phyloP scores from a whole-genome alignment of 2,329 filamentous ascomycete species.

The Alternaria solani region DNA sequence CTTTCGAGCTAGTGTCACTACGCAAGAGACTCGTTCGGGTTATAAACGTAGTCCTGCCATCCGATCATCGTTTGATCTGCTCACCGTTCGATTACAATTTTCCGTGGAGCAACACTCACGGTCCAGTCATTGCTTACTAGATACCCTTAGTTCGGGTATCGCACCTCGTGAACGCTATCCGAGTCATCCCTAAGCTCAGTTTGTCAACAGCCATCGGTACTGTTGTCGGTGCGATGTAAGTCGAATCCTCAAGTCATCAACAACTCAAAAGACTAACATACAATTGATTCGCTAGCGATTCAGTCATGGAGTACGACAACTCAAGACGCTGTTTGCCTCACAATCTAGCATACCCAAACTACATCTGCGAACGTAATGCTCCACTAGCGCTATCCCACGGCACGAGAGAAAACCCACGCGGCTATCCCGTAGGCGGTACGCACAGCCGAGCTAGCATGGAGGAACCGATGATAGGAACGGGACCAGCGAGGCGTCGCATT shows the following conservation, averaged over 20 bases:
- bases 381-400: constrained; percentile 28
- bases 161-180: neutral
- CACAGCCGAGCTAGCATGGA: constrained; percentile 22
- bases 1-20: neutral
- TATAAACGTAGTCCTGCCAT: constrained; percentile 29
- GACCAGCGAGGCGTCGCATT: constrained; percentile 59
- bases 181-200: neutral
- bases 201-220: neutral
- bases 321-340: constrained; percentile 27
- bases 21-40: constrained; percentile 13
- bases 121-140: neutral
- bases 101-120: constrained; percentile 6
- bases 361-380: constrained; percentile 38
- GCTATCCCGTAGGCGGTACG: constrained; percentile 30
- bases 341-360: constrained; percentile 20
- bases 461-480: constrained; percentile 44
- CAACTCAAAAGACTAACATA: neutral
- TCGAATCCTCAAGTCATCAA: neutral
- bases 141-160: neutral
- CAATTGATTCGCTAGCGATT: constrained; percentile 11
- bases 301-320: constrained; percentile 24
- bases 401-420: constrained; percentile 35
- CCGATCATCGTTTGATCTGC: constrained; percentile 14
- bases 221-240: constrained; percentile 1
- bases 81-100: constrained; percentile 7